Percentiles rank a stretch among this genome's conserved stretches.
Evolutionary conservation across 2,329 filamentous ascomycete species (phyloP).

Genomic region (Aureobasidium uvarum): DNA sequence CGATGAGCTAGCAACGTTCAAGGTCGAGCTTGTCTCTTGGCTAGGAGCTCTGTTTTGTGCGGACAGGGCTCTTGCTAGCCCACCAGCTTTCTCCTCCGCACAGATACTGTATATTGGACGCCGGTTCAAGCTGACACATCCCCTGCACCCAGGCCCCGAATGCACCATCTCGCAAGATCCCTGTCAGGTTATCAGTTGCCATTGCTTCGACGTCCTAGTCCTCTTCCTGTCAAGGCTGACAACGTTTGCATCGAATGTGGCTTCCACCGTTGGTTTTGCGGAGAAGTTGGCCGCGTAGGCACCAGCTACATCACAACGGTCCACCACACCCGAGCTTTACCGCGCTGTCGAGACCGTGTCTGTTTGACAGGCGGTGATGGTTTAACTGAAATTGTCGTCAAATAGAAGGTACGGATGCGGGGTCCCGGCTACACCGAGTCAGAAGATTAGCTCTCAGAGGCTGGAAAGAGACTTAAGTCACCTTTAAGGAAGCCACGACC

Average conservation of each 20-base stretch:
- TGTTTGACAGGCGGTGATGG: not conserved
- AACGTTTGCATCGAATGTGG: conserved; percentile 24
- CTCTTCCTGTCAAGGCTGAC: not conserved
- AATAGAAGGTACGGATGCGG: not conserved
- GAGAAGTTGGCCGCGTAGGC: conserved; percentile 4
- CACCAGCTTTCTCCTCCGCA: not conserved
- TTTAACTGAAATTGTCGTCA: not conserved
- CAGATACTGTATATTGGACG: not conserved
- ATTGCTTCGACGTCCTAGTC: not conserved
- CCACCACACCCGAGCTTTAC: not conserved
- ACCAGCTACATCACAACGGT: not conserved
- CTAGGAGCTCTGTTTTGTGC: not conserved
- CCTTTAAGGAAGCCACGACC: not conserved
- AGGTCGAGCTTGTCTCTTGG: not conserved
- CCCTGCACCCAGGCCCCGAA: not conserved
- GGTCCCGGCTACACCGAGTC: not conserved
- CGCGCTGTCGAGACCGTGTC: conserved; percentile 1
- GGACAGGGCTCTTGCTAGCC: not conserved
- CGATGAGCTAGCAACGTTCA: not conserved
- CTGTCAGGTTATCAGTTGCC: not conserved
- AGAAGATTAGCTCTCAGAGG: not conserved
- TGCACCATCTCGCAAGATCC: not conserved
- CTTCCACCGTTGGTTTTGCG: conserved; percentile 4
- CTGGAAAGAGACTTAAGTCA: not conserved
- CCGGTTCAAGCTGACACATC: not conserved